Percentiles rank a stretch among this genome's conserved stretches.
These are phyloP conservation scores for Metschnikowia kunwiensis DNA, from an alignment of 805 yeast genomes.

Conservation along the genomic window DNA sequence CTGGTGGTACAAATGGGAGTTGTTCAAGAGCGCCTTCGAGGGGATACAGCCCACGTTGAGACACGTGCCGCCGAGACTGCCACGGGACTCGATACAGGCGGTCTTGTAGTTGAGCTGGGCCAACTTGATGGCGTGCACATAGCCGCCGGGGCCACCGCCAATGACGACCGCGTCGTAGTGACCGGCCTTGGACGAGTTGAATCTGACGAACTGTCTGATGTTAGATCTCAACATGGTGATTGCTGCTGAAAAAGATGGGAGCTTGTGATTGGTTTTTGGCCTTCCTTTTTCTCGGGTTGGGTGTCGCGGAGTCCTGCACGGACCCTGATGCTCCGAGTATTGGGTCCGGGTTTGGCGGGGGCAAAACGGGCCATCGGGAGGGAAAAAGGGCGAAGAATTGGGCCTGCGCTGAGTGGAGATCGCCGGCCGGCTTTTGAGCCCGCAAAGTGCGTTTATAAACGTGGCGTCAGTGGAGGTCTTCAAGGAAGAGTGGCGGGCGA, in stretches of 20 bases:
- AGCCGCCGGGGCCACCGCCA: slow-evolving; percentile 99
- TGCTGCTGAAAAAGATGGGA: neutral
- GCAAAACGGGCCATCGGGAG: too few species aligned
- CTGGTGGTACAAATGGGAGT: slow-evolving; percentile 88
- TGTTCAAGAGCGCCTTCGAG: slow-evolving; percentile 91
- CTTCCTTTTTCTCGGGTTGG: slow-evolving; percentile 8
- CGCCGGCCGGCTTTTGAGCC: too few species aligned
- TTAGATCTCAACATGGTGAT: slow-evolving; percentile 21
- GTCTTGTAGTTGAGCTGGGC: slow-evolving; percentile 94
- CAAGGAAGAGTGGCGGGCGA: too few species aligned
- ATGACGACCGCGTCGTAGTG: slow-evolving; percentile 90
- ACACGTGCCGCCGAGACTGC: slow-evolving; percentile 96
- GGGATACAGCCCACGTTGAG: slow-evolving; percentile 99
- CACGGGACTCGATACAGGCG: slow-evolving; percentile 97
- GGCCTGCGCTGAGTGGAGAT: too few species aligned
- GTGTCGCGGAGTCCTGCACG: slow-evolving; percentile 12
- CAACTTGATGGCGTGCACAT: slow-evolving; percentile 97
- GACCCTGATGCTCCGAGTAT: slow-evolving; percentile 10
- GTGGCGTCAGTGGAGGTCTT: too few species aligned
- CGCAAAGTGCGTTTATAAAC: too few species aligned
- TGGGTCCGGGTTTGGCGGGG: too few species aligned
- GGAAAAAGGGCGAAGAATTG: too few species aligned
- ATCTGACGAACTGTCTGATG: slow-evolving; percentile 37
- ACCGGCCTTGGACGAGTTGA: slow-evolving; percentile 40
- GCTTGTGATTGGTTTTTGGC: slow-evolving; percentile 2